Base-by-base conservation (phyloP, 2,329 filamentous ascomycete genomes). In the Clarireedia homoeocarpa region DNA sequence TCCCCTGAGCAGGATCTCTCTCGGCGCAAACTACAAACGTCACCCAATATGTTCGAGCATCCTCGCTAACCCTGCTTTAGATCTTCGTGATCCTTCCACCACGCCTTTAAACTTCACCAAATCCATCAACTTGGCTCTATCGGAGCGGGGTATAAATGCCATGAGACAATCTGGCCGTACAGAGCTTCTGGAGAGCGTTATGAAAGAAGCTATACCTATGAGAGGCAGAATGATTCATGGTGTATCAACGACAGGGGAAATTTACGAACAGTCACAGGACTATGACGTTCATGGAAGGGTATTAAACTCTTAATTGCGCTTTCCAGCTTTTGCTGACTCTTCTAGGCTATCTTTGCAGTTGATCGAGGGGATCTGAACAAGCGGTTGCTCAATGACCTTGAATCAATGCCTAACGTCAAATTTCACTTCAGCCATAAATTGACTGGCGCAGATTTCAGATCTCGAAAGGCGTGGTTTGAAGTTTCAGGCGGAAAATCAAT, bases 41-140 rank as follows among this genome's bases (percentile, higher is more conserved):
- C 1, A 34, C 30, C 14, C 10, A 42, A 17, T 2, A 20, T 17
- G 39, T 17, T n/a, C 9, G n/a, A 7, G 39, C n/a, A 42, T 42
- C 9, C 9, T 20, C 20, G 39, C 15, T 42, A 17, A 17, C 15
- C 20, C 15, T 6, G 49, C 14, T 38, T 23, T 46, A 97, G 94
- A 99, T 74, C 84, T 97, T 49, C 85, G 94, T 42, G 85, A 95
- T 69, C 85, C 88, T 2, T 80, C 83, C 2, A 96, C 89, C 0
- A 84, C 85, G 30, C 91, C 92, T 3, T 78, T 97, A 59, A 96
- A 96, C 72, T 96, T 96, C 69, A 95, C 91, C 59, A 95, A 91
- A 71, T 97, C 94, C n/a, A 99, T 99, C 76, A 99, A 99, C 69
- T 75, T 99, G 55, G 92, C 94, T 23, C 77, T 99, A 0, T 97